Evolutionary conservation across 2,329 filamentous ascomycete genomes (phyloP).

Genomic region (Phialocephala subalpina): DNA sequence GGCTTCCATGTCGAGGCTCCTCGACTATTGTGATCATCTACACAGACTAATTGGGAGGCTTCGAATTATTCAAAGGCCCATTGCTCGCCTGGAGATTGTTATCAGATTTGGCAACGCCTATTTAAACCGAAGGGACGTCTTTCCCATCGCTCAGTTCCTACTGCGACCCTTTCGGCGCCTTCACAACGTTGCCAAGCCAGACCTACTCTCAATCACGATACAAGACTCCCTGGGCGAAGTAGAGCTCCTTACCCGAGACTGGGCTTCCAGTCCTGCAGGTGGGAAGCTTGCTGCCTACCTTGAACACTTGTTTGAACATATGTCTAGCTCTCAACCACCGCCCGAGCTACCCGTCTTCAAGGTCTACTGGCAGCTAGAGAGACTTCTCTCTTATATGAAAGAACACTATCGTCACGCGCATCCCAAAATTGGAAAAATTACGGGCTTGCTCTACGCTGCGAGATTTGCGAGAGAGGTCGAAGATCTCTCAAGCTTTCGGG

Average conservation of each 20-base stretch:
- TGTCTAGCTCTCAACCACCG: conserved; percentile 22
- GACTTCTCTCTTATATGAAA: conserved; percentile 25
- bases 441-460: conserved; percentile 21
- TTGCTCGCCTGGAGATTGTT: conserved; percentile 21
- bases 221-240: conserved; percentile 12
- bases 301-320: conserved; percentile 17
- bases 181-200: conserved; percentile 19
- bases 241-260: conserved; percentile 14
- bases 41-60: conserved; percentile 30
- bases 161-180: conserved; percentile 24
- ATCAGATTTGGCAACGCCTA: conserved; percentile 17
- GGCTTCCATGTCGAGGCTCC: conserved; percentile 22
- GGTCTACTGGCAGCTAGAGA: conserved; percentile 32
- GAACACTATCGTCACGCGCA: conserved; percentile 16
- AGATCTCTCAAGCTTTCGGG: conserved; percentile 19
- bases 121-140: conserved; percentile 10
- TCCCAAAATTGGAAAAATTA: conserved; percentile 10
- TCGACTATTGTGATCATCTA: conserved; percentile 31
- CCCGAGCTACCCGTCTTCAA: conserved; percentile 22
- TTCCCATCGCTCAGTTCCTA: conserved; percentile 16
- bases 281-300: conserved; percentile 16
- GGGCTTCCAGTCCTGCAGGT: conserved; percentile 12
- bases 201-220: conserved; percentile 11
- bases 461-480: conserved; percentile 25
- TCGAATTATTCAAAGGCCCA: conserved; percentile 10